Conservation (phyloP, 106 monocot species). For the Dendrobium huoshanense region DNA sequence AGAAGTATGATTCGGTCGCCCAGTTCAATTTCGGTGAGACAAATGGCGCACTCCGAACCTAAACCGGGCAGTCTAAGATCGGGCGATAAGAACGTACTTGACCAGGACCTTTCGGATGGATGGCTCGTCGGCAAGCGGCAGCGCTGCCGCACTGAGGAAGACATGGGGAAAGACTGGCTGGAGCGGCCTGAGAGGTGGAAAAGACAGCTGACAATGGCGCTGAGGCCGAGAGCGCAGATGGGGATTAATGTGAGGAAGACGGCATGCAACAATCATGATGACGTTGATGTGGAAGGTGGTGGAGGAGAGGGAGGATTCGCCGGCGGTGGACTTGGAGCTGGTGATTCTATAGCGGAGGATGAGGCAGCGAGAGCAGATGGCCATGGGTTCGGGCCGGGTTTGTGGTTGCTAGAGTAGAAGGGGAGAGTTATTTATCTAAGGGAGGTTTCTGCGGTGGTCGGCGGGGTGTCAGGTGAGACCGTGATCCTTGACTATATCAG, state of each 20-base stretch:
- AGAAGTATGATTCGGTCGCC: conserved; percentile 32
- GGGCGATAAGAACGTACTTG: not conserved
- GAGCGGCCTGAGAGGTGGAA: not conserved
- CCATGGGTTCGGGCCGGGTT: not conserved
- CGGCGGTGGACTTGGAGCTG: not conserved
- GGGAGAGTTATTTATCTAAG: no score
- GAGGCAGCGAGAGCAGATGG: not conserved
- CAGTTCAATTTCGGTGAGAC: conserved; percentile 33
- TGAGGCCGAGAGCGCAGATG: not conserved
- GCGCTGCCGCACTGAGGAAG: not conserved
- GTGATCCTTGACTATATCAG: no score
- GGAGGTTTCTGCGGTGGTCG: no score
- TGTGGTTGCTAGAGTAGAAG: no score
- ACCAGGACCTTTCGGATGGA: not conserved
- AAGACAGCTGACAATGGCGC: not conserved
- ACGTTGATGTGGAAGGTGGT: conserved; percentile 17
- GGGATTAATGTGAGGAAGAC: not conserved
- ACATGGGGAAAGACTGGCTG: not conserved
- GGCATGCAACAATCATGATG: not conserved
- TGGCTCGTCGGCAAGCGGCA: not conserved
- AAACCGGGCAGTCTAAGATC: conserved; percentile 18
- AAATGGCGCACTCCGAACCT: conserved; percentile 36
- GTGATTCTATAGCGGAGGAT: not conserved
- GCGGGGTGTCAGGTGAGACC: no score
- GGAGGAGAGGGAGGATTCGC: not conserved